phyloP scores from a whole-genome alignment of 768 basidiomycete genomes.

The Agrocybe pediades region DNA sequence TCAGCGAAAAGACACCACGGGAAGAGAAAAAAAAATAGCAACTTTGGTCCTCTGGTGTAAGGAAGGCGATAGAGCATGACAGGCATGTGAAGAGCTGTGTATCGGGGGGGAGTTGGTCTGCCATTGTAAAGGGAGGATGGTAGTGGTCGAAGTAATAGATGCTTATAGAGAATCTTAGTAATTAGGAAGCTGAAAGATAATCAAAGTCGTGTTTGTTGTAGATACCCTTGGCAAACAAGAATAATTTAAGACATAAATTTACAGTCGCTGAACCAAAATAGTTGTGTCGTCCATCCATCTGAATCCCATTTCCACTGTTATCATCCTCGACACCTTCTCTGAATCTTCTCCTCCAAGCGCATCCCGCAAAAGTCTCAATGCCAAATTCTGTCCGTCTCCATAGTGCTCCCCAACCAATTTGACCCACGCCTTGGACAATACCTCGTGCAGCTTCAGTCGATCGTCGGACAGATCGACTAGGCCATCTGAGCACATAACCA shows the following conservation, averaged over 20 bases:
- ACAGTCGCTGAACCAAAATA: slow-evolving; percentile 40
- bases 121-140: slow-evolving; percentile 27
- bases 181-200: slow-evolving; percentile 13
- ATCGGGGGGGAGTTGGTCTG: slow-evolving; percentile 22
- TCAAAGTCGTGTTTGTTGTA: slow-evolving; percentile 14
- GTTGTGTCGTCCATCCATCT: slow-evolving; percentile 66
- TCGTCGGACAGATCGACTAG: slow-evolving; percentile 46
- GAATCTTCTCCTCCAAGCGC: slow-evolving; percentile 44
- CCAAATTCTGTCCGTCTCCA: slow-evolving; percentile 28
- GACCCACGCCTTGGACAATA: slow-evolving; percentile 38
- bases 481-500: slow-evolving; percentile 57
- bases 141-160: slow-evolving; percentile 4
- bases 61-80: slow-evolving; percentile 88
- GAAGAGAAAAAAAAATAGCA: slow-evolving; percentile 26
- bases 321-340: slow-evolving; percentile 41
- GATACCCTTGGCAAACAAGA: slow-evolving; percentile 9
- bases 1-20: slow-evolving; percentile 5
- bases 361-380: slow-evolving; percentile 43
- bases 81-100: slow-evolving; percentile 78
- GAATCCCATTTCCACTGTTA: slow-evolving; percentile 48
- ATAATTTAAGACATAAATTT: slow-evolving; percentile 17
- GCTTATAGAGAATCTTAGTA: slow-evolving; percentile 15
- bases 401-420: slow-evolving; percentile 24
- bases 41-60: slow-evolving; percentile 83
- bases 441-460: slow-evolving; percentile 26